Conservation (phyloP, 2,329 filamentous ascomycete species). For the Emergomyces africanus region DNA sequence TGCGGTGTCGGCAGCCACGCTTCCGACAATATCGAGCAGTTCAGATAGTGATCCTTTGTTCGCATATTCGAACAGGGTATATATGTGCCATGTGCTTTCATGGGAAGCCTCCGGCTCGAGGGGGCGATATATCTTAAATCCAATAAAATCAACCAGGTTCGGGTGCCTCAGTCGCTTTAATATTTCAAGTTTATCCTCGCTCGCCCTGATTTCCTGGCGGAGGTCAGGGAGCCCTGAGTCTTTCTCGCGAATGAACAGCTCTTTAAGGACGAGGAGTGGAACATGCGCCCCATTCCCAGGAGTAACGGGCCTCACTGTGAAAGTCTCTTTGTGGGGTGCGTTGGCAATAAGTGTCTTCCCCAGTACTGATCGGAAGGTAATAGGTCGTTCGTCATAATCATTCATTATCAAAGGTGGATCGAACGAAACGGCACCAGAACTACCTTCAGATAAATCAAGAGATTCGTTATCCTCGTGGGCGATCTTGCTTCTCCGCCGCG, state of each 20-base stretch:
- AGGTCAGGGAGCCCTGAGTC: conserved; percentile 49
- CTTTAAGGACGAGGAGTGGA: conserved; percentile 58
- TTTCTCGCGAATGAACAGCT: conserved; percentile 47
- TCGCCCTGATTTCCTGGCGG: conserved; percentile 61
- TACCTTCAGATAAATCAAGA: conserved; percentile 20
- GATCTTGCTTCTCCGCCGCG: conserved; percentile 27
- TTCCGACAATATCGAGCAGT: conserved; percentile 64
- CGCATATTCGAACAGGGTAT: conserved; percentile 61
- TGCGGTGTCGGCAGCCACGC: conserved; percentile 59
- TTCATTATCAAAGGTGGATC: conserved; percentile 40
- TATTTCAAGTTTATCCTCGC: conserved; percentile 64
- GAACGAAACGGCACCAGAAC: conserved; percentile 28
- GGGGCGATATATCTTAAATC: conserved; percentile 61
- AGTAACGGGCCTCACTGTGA: conserved; percentile 58
- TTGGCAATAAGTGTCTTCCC: conserved; percentile 54
- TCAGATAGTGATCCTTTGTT: conserved; percentile 75
- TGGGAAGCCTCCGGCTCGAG: conserved; percentile 27
- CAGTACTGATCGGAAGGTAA: conserved; percentile 58
- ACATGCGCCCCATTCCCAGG: conserved; percentile 43
- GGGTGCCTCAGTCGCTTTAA: conserved; percentile 63
- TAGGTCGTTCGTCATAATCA: conserved; percentile 49
- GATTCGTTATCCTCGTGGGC: conserved; percentile 20
- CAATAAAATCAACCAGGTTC: conserved; percentile 66
- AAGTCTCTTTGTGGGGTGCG: conserved; percentile 50
- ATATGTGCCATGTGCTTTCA: conserved; percentile 53